Base-by-base conservation (phyloP, 345 rosid genomes). In the Hibiscus mutabilis region DNA sequence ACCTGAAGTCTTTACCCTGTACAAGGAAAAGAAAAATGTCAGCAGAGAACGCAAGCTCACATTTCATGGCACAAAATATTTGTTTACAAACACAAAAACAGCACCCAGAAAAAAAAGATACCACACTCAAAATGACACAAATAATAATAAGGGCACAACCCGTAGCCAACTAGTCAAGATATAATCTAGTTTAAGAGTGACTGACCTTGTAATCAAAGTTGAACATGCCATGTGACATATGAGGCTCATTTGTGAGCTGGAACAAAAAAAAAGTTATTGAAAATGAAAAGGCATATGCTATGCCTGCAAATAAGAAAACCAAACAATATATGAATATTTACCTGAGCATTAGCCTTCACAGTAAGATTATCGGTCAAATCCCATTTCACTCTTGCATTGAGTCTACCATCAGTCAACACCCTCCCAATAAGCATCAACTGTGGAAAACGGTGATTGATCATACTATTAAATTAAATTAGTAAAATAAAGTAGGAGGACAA, bases 351-450 rank as follows among this genome's bases (percentile, higher is more conserved):
- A 31, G 93, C 97, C 78, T 89, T 95, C 83, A 95, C 51, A 46
- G 85, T 61, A 51, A 92, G 78, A 80, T 85, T 85, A 14, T 95
- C 97, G 13, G 96, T 88, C 76, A 92, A 68, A 84, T 95, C 99
- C 68, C 91, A 90, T 71, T 90, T 95, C 79, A 84, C 86, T 83
- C 99, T 87, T 11, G 97, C 99, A 70, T 75, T 90, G 72, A 87
- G 76, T 78, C 97, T 87, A 74, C 97, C 99, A 78, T 95, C 99
- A 0, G 93, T 90, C 88, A 90, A 92, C 84, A 95, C 84, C 76
- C 97, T 89, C 71, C 99, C 97, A 64, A 92, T 74, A 71, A 95
- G 97, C 99, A 95, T 86, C 83, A 89, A 76, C 99, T 92, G 82
- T 44, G 56, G 27, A 65, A 57, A 7, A 14, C 67, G 66, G 75